These are phyloP conservation scores for Coffea eugenioides DNA, from an alignment of 257 asterid species.

Conservation along the genomic window DNA sequence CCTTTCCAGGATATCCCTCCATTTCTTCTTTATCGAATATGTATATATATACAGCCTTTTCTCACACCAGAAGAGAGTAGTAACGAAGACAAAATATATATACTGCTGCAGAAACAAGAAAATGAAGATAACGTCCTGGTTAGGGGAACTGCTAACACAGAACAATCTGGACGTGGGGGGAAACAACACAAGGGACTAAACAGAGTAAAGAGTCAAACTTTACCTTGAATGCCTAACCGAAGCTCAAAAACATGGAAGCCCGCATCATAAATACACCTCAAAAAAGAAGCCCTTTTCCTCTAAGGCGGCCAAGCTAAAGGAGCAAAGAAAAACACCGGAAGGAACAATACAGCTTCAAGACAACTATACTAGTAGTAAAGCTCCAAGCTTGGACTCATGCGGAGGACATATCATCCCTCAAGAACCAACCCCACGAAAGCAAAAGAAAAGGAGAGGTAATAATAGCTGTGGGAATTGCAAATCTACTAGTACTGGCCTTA, in stretches of 20 bases:
- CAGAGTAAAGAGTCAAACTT: not conserved
- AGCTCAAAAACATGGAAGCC: conserved; percentile 6
- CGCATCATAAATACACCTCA: conserved; percentile 1
- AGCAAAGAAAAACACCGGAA: not conserved
- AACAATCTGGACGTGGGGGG: not conserved
- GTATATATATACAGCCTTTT: not conserved
- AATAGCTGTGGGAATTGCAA: conserved; percentile 27
- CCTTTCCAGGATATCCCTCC: conserved; percentile 60
- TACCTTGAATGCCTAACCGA: conserved; percentile 15
- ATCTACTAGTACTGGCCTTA: conserved; percentile 21
- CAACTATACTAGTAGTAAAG: not conserved
- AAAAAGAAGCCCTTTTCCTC: not conserved
- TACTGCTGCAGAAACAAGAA: not conserved
- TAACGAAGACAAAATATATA: not conserved
- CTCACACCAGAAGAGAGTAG: not conserved
- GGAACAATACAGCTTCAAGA: not conserved
- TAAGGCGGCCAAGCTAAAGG: conserved; percentile 7
- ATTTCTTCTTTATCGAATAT: conserved; percentile 24
- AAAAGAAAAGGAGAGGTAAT: conserved; percentile 14
- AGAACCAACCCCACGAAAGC: conserved; percentile 18
- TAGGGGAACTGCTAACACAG: not conserved
- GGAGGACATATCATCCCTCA: not conserved
- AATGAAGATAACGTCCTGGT: not conserved
- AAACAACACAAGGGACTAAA: not conserved
- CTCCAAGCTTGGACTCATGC: conserved; percentile 3